Conservation (phyloP, 2,329 filamentous ascomycete genomes). For the Bisporella sp. region DNA sequence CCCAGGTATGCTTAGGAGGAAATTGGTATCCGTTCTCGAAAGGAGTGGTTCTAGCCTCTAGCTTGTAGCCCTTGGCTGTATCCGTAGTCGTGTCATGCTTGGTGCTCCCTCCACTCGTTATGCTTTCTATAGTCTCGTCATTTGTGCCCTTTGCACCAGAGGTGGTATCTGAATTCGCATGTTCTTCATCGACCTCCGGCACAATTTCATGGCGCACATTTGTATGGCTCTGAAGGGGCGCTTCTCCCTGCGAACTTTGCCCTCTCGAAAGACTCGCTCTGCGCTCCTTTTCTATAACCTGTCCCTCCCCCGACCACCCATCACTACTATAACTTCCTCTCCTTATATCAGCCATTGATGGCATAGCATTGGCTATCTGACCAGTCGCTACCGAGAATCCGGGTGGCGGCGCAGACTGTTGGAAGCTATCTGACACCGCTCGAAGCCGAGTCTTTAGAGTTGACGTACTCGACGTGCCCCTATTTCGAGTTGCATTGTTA, state of each 20-base stretch:
- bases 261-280: constrained; percentile 16
- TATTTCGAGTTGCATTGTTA: constrained; percentile 3
- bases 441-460: constrained; percentile 20
- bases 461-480: constrained; percentile 14
- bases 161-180: not conserved
- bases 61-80: not conserved
- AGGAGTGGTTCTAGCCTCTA: constrained; percentile 25
- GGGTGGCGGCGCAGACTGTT: constrained; percentile 38
- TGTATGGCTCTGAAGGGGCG: constrained; percentile 5
- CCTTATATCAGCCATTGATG: constrained; percentile 24
- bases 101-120: not conserved
- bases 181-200: constrained; percentile 3
- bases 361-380: constrained; percentile 30
- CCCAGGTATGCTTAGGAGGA: constrained; percentile 53
- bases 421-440: constrained; percentile 31
- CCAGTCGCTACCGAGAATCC: constrained; percentile 43
- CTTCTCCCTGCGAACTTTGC: constrained; percentile 13
- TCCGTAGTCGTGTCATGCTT: not conserved
- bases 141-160: constrained; percentile 11
- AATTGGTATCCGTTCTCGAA: constrained; percentile 62
- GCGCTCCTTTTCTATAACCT: constrained; percentile 23
- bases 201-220: constrained; percentile 9
- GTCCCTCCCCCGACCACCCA: constrained; percentile 25
- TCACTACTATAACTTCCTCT: constrained; percentile 24
- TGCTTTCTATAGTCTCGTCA: constrained; percentile 5